Conservation (phyloP, 257 asterid genomes). For the Osmanthus fragrans region DNA sequence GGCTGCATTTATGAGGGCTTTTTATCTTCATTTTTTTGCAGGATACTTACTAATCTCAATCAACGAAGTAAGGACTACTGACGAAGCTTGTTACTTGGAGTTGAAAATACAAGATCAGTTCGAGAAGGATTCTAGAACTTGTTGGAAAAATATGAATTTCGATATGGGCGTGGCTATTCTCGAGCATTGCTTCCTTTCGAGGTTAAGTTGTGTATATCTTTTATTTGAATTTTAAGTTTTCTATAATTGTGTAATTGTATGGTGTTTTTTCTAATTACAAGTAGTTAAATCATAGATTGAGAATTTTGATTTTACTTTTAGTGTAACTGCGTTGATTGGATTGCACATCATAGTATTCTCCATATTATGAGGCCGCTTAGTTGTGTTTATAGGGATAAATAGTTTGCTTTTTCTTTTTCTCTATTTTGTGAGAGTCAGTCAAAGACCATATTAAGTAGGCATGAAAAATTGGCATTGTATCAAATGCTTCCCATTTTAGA, state of each 20-base stretch:
- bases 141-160: slow-evolving; percentile 79
- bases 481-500: too few species aligned
- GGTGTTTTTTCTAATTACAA: neutral
- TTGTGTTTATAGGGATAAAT: too few species aligned
- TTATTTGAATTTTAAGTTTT: slow-evolving; percentile 9
- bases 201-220: slow-evolving; percentile 46
- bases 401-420: too few species aligned
- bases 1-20: too few species aligned
- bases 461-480: too few species aligned
- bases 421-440: too few species aligned
- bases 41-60: slow-evolving; percentile 38
- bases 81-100: slow-evolving; percentile 76
- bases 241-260: slow-evolving; percentile 7
- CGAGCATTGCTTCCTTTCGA: slow-evolving; percentile 87
- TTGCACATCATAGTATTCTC: too few species aligned
- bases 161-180: slow-evolving; percentile 51
- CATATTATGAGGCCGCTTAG: too few species aligned
- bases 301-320: too few species aligned
- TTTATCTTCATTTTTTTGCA: slow-evolving; percentile 37
- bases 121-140: slow-evolving; percentile 63
- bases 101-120: slow-evolving; percentile 56
- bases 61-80: slow-evolving; percentile 57
- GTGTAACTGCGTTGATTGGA: too few species aligned
- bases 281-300: neutral
- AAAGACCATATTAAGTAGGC: too few species aligned